Evolutionary conservation across 805 yeast genomes (phyloP), one percentile per base, ranked within the genome.

Genomic region (Ogataea siamensis): DNA sequence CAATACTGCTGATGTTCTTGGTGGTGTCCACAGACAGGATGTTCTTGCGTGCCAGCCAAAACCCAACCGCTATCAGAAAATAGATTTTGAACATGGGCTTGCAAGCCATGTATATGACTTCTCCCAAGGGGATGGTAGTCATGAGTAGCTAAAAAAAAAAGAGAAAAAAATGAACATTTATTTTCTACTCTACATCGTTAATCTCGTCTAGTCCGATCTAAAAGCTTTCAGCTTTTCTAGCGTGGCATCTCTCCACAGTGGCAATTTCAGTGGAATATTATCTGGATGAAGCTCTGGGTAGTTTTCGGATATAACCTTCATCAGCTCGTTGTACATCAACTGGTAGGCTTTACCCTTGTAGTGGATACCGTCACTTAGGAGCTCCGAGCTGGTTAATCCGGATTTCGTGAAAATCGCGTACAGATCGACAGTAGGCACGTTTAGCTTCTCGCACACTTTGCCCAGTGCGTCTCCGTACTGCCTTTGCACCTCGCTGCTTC

Each of bases 11-110:
- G 12, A 87, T 67, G 41, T 82, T 84, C 51, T 84, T 66, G 27
- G 87, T 73, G 17, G 83, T 75, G 18, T 83, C 76, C 16, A 83
- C 86, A 0, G 82, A 67, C 3, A 85, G 63, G 17, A 83, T 72
- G 50, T 83, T 80, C 47, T 63, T 69, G 43, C 68, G 74, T 3
- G 91, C 85, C 5, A 87, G 62, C 27, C 68, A 56, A 47, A 68
- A 83, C 8, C 96, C 96, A 10, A 78, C 61, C 4, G 70, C 78
- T 5, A 84, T 73, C 54, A 84, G 81, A 48, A 83, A 63, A 53
- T 86, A 83, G 47, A 87, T 83, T 60, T 87, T 87, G 62, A 86
- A 71, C 41, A 87, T 80, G n/a, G 96, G 96, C 65, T 86, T 87
- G 39, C 83, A 80, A 0, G 95, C 77, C 16, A 86, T 73, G 63